A percentile compares a stretch with the other conserved stretches of the same genome.
Evolutionary conservation across 495 filamentous ascomycete genomes (phyloP).

Genomic region (Podospora didyma): DNA sequence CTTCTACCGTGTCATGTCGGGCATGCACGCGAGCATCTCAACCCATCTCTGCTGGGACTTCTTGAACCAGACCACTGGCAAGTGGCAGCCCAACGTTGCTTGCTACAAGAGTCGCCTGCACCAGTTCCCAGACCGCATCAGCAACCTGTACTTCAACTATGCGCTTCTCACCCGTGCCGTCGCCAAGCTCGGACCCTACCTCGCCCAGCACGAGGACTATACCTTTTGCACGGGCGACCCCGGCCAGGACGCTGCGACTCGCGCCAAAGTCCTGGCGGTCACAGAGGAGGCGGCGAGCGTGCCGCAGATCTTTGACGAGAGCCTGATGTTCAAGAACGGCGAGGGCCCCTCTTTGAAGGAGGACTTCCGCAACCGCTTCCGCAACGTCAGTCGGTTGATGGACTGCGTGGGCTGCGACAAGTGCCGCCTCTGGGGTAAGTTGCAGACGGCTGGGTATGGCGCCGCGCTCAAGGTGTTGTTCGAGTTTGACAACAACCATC

Average conservation of each 20-base stretch:
- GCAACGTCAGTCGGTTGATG: constrained; percentile 94
- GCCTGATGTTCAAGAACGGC: constrained; percentile 83
- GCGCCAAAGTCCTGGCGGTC: constrained; percentile 70
- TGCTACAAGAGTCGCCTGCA: constrained; percentile 87
- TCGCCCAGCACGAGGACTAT: constrained; percentile 56
- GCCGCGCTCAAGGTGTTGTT: constrained; percentile 94
- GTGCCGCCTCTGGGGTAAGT: constrained; percentile 94
- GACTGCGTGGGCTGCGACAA: constrained; percentile 99
- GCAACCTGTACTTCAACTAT: constrained; percentile 99
- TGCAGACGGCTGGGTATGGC: constrained; percentile 94
- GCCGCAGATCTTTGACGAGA: constrained; percentile 85
- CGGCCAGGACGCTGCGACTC: constrained; percentile 71
- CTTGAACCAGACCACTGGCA: constrained; percentile 87
- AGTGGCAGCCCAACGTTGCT: constrained; percentile 87
- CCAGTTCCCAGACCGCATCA: constrained; percentile 80
- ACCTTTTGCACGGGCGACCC: constrained; percentile 89
- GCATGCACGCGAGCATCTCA: constrained; percentile 96
- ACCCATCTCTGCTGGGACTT: constrained; percentile 97
- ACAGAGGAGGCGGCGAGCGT: constrained; percentile 63
- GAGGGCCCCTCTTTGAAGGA: constrained; percentile 75
- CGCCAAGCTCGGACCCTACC: constrained; percentile 81
- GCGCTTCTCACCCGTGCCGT: constrained; percentile 86
- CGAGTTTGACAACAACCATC: constrained; percentile 80
- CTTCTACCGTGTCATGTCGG: constrained; percentile 89
- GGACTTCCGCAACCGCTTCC: constrained; percentile 95